Conservation (phyloP, 2,329 filamentous ascomycete species). For the Microascus cirrosus region DNA sequence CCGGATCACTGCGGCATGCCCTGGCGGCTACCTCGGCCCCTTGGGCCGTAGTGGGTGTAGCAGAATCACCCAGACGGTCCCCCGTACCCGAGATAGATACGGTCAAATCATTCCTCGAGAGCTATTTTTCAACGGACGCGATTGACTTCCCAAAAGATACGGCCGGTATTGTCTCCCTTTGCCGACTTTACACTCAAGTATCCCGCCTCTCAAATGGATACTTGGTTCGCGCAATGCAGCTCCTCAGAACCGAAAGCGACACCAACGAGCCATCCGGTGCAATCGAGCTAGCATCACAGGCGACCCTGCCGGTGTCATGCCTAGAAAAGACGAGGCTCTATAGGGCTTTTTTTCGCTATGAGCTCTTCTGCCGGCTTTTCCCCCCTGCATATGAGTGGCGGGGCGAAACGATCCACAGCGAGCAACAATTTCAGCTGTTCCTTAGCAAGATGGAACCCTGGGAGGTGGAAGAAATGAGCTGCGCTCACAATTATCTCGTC, state of each 20-base stretch:
- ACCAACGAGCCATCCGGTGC: background rate
- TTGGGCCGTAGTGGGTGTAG: background rate
- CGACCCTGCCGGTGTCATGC: background rate
- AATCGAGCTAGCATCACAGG: background rate
- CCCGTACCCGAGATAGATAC: no score
- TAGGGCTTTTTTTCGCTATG: slow-evolving; percentile 4
- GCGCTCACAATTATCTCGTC: background rate
- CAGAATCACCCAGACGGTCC: background rate
- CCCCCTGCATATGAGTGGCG: background rate
- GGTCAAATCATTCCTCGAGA: background rate
- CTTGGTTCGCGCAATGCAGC: background rate
- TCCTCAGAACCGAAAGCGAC: background rate
- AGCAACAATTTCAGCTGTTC: background rate
- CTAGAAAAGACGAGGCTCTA: slow-evolving; percentile 1
- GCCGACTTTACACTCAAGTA: background rate
- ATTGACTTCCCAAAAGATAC: background rate
- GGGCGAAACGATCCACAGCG: background rate
- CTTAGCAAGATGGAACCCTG: background rate
- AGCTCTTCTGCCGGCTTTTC: slow-evolving; percentile 1
- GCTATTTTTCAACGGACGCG: background rate
- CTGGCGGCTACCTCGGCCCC: background rate
- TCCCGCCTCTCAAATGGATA: background rate
- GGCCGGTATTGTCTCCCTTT: background rate
- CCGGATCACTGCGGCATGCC: background rate
- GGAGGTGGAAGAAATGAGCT: slow-evolving; percentile 5